Evolutionary conservation across 345 rosid species (phyloP), one percentile per base, ranked within the genome.

Genomic region (Bruguiera parviflora): DNA sequence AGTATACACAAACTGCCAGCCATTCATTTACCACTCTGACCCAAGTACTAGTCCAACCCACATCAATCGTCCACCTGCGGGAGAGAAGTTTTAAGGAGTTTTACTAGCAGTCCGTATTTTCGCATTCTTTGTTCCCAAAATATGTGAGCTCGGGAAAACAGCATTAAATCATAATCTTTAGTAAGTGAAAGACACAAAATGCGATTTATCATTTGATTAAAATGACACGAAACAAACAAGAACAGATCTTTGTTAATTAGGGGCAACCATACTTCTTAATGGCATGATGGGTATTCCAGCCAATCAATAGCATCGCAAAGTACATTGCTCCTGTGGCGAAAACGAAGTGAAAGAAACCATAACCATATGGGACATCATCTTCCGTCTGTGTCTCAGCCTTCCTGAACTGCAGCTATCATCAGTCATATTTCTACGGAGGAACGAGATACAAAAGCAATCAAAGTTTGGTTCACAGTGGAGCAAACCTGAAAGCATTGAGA

Each of bases 41-140:
- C 97, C 98, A 94, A 60, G 98, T 83, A 76, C 98, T 94, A 20
- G 98, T 94, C 98, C 98, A 94, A 58, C 98, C 98, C 61, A 94
- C 98, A 37, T 94, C 98, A 64, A 91, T 89, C 31, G 97, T 94
- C 98, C 98, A 94, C 83, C 98, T 94, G 79, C 76, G 65, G 53
- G 65, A 63, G 64, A 52, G 31, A 35, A 47, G 9, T 25, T 1
- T 1, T 49, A 67, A 39, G 22, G 15, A 24, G 3, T 56, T 43
- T 43, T 43, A 43, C 5, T 13, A 13, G 19, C 49, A 13, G 49
- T 43, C 5, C 49, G 13, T 43, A 11, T 3, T 43, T 43, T 43
- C 49, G 2, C 2, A 11, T 18, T 43, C 49, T 43, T 43, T 3
- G 49, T 43, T 13, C 49, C 18, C 49, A 13, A 43, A 43, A 43